Evolutionary conservation across 148 eudicot species (phyloP).

Genomic region (Salicornia ramosissima): DNA sequence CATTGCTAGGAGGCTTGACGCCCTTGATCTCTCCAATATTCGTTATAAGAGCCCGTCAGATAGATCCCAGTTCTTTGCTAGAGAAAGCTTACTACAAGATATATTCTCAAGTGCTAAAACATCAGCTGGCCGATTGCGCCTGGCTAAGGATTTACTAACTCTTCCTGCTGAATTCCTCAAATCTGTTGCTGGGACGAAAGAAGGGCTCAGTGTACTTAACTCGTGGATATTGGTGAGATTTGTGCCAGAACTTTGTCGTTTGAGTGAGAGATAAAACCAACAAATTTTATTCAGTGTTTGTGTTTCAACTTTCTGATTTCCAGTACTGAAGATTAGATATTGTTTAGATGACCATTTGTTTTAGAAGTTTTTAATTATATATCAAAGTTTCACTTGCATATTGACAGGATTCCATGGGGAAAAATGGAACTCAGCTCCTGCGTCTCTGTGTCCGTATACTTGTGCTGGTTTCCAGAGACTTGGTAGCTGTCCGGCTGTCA

Average conservation of each 20-base stretch:
- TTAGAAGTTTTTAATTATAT: background rate
- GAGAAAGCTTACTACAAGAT: constrained; percentile 57
- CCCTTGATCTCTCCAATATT: constrained; percentile 49
- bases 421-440: constrained; percentile 93
- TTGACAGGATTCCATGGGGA: constrained; percentile 95
- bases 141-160: constrained; percentile 80
- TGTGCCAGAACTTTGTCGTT: background rate
- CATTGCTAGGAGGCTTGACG: constrained; percentile 79
- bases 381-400: constrained; percentile 9
- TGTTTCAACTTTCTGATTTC: background rate
- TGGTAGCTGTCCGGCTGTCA: constrained; percentile 87
- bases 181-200: constrained; percentile 87
- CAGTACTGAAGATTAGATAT: background rate
- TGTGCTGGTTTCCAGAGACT: constrained; percentile 81
- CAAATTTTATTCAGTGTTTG: background rate
- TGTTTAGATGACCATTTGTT: background rate
- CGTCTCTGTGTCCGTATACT: constrained; percentile 97
- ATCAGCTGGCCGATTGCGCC: constrained; percentile 73
- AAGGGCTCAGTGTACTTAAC: constrained; percentile 80
- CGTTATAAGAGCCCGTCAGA: constrained; percentile 48
- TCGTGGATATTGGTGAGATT: constrained; percentile 84
- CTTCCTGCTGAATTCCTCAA: constrained; percentile 78
- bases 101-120: constrained; percentile 78
- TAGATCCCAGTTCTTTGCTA: constrained; percentile 32
- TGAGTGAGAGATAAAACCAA: background rate